These are phyloP conservation scores for Miamiensis avidus DNA, from an alignment of 169 alveolate genomes.

Conservation along the genomic window DNA sequence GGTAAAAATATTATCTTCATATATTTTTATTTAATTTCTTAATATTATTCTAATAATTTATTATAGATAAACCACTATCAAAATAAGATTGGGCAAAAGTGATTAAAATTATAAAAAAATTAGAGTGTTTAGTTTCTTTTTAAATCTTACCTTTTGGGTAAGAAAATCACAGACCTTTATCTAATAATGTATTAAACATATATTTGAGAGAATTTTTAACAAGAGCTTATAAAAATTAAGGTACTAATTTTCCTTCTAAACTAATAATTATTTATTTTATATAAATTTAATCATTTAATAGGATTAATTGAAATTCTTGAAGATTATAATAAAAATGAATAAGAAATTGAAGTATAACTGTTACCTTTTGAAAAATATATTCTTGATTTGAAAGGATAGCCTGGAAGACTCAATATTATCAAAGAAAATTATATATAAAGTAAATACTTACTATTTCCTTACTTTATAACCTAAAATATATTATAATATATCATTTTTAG, in stretches of 20 bases:
- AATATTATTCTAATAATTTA: slow-evolving; percentile 9
- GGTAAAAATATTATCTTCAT: not conserved
- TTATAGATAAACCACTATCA: slow-evolving; percentile 10
- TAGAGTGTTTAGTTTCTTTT: slow-evolving; percentile 13
- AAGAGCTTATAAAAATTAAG: not conserved
- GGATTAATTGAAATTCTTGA: not conserved
- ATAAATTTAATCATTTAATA: too few relatives aligned
- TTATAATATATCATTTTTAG: not conserved
- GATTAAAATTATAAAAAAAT: slow-evolving; percentile 9
- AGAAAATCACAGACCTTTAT: not conserved
- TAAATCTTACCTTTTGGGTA: slow-evolving; percentile 16
- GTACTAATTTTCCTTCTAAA: not conserved
- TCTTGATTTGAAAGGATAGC: not conserved
- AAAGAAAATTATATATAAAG: not conserved
- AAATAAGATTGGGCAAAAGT: slow-evolving; percentile 16
- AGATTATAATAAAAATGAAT: not conserved
- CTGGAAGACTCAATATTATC: not conserved
- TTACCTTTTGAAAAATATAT: not conserved
- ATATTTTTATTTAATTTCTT: not conserved
- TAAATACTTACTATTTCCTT: too few relatives aligned
- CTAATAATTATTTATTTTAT: too few relatives aligned
- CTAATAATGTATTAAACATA: slow-evolving; percentile 4
- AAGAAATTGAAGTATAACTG: not conserved
- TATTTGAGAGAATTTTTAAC: slow-evolving; percentile 10
- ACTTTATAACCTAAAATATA: too few relatives aligned